A percentile compares a stretch with the other conserved stretches of the same genome.
Conservation (phyloP, 768 basidiomycete species). For the Boletus tylopilopsis region DNA sequence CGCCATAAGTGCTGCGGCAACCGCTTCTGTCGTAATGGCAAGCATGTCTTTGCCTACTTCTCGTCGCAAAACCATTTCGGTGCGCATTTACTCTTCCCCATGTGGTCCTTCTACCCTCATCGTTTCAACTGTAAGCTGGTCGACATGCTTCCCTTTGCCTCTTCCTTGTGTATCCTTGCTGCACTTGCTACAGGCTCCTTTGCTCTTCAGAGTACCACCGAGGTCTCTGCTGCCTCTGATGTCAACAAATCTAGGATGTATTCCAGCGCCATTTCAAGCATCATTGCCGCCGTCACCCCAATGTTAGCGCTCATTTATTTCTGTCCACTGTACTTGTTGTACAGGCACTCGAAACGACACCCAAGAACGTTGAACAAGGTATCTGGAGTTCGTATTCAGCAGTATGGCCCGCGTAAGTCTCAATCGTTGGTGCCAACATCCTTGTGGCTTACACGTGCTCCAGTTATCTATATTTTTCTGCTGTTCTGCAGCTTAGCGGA, state of each 20-base stretch:
- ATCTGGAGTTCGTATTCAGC: constrained; percentile 42
- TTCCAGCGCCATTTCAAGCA: constrained; percentile 34
- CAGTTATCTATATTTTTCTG: constrained; percentile 51
- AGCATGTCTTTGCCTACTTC: constrained; percentile 26
- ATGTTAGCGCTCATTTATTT: constrained; percentile 45
- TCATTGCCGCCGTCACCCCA: constrained; percentile 34
- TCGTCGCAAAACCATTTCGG: constrained; percentile 29
- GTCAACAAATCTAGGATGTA: constrained; percentile 29
- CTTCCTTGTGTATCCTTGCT: constrained; percentile 31
- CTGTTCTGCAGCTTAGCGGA: constrained; percentile 46
- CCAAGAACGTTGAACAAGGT: constrained; percentile 50
- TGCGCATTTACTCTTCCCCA: constrained; percentile 18
- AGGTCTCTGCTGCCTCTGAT: constrained; percentile 17
- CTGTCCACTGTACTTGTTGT: constrained; percentile 46
- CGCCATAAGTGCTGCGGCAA: constrained; percentile 29
- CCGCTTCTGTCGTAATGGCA: constrained; percentile 30
- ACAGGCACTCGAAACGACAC: constrained; percentile 42
- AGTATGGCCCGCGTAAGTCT: constrained; percentile 50
- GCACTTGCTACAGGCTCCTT: constrained; percentile 32
- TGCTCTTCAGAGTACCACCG: constrained; percentile 22
- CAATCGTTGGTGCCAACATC: neutral
- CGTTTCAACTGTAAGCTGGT: constrained; percentile 28
- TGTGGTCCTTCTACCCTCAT: constrained; percentile 12
- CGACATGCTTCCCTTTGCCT: constrained; percentile 37
- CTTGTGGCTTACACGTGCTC: constrained; percentile 20